Base-by-base conservation (phyloP, 441 rosid species). In the Eutrema salsugineum region DNA sequence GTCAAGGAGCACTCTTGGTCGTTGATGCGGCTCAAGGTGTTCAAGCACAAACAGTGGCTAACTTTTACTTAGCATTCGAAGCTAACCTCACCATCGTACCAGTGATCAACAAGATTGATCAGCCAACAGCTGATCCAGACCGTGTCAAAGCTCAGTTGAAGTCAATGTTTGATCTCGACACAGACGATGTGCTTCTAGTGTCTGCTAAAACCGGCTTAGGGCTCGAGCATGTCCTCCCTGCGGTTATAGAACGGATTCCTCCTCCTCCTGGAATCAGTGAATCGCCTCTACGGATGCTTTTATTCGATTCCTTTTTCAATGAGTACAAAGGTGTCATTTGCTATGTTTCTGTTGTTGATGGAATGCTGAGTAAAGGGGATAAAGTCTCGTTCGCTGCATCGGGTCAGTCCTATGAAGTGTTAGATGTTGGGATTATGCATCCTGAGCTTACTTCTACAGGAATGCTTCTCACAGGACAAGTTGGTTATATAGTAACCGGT, bases 21-120 rank as follows among this genome's bases (percentile, higher is more conserved):
- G 98, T 95, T 70, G 98, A 95, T 83, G 98, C 98, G 28, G 98
- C 96, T 59, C 98, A 92, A 83, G 99, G 99, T 5, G 98, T 95
- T 67, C 99, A 92, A 80, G 99, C 99, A 2, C 99, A 95, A 71
- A 95, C 99, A 4, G 98, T 95, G 38, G 98, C 99, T 63, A 94
- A 94, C 68, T 94, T 92, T 70, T 92, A 92, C 84, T 89, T 94
- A 55, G 99, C 99, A 0, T 94, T 94, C 75, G 99, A 94, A 79
- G 82, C 91, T 68, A 87, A 89, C 74, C 81, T 94, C 75, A 72
- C 94, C 8, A 82, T 94, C 47, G 83, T 94, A 56, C 97, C 99
- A 16, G 84, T 94, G 38, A 90, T 94, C 63, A 94, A 94, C 88
- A 92, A 94, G 85, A 92, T 94, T 65, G 99, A 92, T 76, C 99